A percentile compares a stretch with the other conserved stretches of the same genome.
Evolutionary conservation across 1,284 basidiomycete genomes (phyloP).

Genomic region (Schizophyllum amplum): DNA sequence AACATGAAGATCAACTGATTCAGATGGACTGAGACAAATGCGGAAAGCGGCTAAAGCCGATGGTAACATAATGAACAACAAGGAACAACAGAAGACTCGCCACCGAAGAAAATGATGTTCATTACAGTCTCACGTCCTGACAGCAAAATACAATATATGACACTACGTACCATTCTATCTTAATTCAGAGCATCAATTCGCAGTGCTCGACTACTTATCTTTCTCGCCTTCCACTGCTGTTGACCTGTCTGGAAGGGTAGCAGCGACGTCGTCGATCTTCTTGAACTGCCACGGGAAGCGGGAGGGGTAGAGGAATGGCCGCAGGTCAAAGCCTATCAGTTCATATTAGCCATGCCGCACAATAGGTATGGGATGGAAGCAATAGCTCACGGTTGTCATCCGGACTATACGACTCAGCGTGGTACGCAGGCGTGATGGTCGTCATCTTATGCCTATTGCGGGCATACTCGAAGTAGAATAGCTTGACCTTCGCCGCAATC

Average conservation of each 20-base stretch:
- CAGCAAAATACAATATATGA: no score
- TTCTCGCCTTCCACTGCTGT: neutral
- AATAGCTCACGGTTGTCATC: slow-evolving; percentile 83
- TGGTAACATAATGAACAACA: no score
- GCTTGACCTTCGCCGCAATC: slow-evolving; percentile 97
- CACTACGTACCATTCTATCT: no score
- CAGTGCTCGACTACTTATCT: neutral
- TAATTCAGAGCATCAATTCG: neutral
- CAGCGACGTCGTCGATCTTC: slow-evolving; percentile 85
- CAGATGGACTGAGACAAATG: no score
- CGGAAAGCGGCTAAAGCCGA: no score
- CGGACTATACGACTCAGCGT: slow-evolving; percentile 94
- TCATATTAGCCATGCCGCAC: slow-evolving; percentile 1
- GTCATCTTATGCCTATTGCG: slow-evolving; percentile 99
- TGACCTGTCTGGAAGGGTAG: slow-evolving; percentile 65
- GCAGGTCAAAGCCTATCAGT: slow-evolving; percentile 79
- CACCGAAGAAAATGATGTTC: no score
- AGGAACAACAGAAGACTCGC: no score
- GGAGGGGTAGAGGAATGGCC: slow-evolving; percentile 93
- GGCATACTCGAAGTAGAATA: slow-evolving; percentile 96
- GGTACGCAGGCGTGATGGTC: slow-evolving; percentile 92
- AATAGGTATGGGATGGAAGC: neutral
- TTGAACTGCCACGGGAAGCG: slow-evolving; percentile 95
- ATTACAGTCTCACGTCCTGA: no score
- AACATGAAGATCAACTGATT: no score